Percentiles rank a stretch among this genome's conserved stretches.
These are phyloP conservation scores for Laguncularia racemosa DNA, from an alignment of 345 rosid genomes.

Conservation along the genomic window DNA sequence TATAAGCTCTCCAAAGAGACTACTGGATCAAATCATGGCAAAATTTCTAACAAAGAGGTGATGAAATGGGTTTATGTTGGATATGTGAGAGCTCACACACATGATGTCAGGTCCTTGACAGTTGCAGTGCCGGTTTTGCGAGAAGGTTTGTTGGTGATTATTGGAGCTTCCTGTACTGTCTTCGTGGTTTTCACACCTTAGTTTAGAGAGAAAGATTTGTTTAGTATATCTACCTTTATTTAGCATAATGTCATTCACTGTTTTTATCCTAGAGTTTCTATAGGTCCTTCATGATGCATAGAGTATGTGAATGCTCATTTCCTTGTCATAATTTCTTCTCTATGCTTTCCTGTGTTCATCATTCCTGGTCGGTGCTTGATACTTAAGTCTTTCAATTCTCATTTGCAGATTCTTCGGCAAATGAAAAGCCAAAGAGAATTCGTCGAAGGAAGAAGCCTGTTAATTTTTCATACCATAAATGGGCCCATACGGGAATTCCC, in stretches of 20 bases:
- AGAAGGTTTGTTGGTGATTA: constrained; percentile 49
- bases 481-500: constrained; percentile 91
- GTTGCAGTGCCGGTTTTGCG: constrained; percentile 71
- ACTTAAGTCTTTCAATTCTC: constrained; percentile 2
- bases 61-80: constrained; percentile 85
- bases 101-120: constrained; percentile 87
- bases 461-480: constrained; percentile 63
- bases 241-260: too few relatives aligned
- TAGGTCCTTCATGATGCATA: too few relatives aligned
- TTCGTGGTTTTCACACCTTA: too few relatives aligned
- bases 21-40: constrained; percentile 20
- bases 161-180: too few relatives aligned
- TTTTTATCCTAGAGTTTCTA: too few relatives aligned
- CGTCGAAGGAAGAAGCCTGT: constrained; percentile 46
- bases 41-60: constrained; percentile 28
- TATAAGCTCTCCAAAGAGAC: constrained; percentile 53
- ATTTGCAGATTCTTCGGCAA: constrained; percentile 52
- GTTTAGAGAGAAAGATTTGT: too few relatives aligned
- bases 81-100: constrained; percentile 85
- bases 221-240: too few relatives aligned
- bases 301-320: too few relatives aligned
- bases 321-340: too few relatives aligned
- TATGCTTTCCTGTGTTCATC: too few relatives aligned
- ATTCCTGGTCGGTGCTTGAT: too few relatives aligned
- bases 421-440: constrained; percentile 39